These are phyloP conservation scores for Leccinum variicolor DNA, from an alignment of 768 basidiomycete species.

Conservation along the genomic window DNA sequence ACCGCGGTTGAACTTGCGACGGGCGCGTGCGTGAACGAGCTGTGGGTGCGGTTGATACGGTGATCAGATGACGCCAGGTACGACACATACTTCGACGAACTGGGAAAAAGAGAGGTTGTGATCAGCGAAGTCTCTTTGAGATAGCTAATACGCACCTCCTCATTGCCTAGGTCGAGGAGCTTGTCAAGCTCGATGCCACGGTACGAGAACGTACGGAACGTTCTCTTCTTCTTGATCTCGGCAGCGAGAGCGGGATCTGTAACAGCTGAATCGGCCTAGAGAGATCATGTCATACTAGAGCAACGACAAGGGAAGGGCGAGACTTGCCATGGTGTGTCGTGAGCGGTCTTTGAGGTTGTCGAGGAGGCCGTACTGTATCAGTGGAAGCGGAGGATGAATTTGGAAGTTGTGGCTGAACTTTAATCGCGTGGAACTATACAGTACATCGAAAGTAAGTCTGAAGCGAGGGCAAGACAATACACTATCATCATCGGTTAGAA, in stretches of 20 bases:
- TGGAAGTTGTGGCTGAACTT: conserved; percentile 41
- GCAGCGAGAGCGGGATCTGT: conserved; percentile 94
- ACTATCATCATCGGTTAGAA: conserved; percentile 71
- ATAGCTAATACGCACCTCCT: conserved; percentile 62
- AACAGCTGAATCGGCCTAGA: conserved; percentile 73
- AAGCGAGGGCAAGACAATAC: conserved; percentile 4
- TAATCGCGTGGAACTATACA: conserved; percentile 61
- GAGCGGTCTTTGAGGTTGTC: conserved; percentile 22
- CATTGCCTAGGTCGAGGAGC: conserved; percentile 93
- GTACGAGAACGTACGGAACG: conserved; percentile 99
- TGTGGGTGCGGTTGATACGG: conserved; percentile 28
- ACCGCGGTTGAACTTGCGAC: conserved; percentile 97
- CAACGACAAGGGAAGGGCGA: not conserved
- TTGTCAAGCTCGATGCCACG: conserved; percentile 98
- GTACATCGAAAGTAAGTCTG: conserved; percentile 30
- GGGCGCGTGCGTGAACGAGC: conserved; percentile 98
- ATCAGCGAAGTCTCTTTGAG: not conserved
- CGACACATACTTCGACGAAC: conserved; percentile 72
- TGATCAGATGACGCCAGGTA: conserved; percentile 2
- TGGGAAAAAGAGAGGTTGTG: conserved; percentile 25
- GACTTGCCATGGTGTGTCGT: conserved; percentile 35
- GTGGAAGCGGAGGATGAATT: conserved; percentile 26
- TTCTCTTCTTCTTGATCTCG: conserved; percentile 97
- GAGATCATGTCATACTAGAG: not conserved
- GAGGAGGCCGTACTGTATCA: conserved; percentile 11